Percentiles rank a stretch among this genome's conserved stretches.
Conservation (phyloP, 306 rosid species). For the Gillenia trifoliata region DNA sequence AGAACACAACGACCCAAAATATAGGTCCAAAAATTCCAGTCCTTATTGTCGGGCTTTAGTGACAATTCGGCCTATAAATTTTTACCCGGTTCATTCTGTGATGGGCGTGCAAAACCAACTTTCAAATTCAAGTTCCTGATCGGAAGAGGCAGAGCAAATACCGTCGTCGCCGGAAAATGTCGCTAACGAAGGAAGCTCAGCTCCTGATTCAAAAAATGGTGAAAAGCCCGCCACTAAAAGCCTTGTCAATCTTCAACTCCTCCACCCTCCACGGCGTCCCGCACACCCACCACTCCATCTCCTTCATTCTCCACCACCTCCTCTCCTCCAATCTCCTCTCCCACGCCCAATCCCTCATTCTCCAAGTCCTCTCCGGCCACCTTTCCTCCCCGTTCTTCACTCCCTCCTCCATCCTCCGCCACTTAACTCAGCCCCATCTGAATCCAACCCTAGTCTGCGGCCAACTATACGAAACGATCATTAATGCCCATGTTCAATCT, state of each 20-base stretch:
- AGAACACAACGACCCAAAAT: too few species aligned
- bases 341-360: constrained; percentile 49
- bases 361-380: constrained; percentile 48
- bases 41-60: too few species aligned
- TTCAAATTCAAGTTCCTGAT: not conserved
- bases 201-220: constrained; percentile 59
- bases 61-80: too few species aligned
- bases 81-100: not conserved
- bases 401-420: constrained; percentile 37
- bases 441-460: not conserved
- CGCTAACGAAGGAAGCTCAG: constrained; percentile 29
- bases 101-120: not conserved
- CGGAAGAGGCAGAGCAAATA: too few species aligned
- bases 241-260: constrained; percentile 43
- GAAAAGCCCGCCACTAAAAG: constrained; percentile 49
- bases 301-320: constrained; percentile 41
- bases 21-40: too few species aligned
- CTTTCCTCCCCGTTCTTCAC: constrained; percentile 34
- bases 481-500: constrained; percentile 48
- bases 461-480: constrained; percentile 41
- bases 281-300: constrained; percentile 45
- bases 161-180: constrained; percentile 18
- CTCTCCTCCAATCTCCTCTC: constrained; percentile 34
- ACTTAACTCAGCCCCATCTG: constrained; percentile 35
- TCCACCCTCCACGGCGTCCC: constrained; percentile 32